These are phyloP conservation scores for Diphasiastrum complanatum DNA, from an alignment of 83 land plant genomes.

Conservation along the genomic window DNA sequence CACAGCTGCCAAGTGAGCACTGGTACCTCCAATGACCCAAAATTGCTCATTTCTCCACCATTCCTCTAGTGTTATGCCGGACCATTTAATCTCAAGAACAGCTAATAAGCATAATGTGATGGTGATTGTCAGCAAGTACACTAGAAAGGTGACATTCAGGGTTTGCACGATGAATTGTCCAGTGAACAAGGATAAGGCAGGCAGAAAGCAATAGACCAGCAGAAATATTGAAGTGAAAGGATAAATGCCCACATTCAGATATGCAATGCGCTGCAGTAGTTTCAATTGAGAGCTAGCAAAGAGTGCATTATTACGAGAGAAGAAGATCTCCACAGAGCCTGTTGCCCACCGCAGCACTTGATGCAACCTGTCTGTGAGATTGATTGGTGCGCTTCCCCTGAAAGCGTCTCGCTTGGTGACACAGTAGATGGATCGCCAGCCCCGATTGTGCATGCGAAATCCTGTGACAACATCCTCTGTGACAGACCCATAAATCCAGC, in stretches of 20 bases:
- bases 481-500: conserved; percentile 88
- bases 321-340: conserved; percentile 80
- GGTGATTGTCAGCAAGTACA: conserved; percentile 46
- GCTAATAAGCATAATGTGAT: conserved; percentile 59
- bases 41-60: conserved; percentile 92
- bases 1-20: conserved; percentile 85
- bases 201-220: conserved; percentile 60
- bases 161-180: conserved; percentile 75
- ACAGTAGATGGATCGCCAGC: conserved; percentile 78
- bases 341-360: conserved; percentile 84
- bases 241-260: conserved; percentile 73
- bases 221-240: conserved; percentile 75
- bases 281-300: conserved; percentile 61
- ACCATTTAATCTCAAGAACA: conserved; percentile 64
- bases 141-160: conserved; percentile 44
- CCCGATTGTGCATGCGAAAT: conserved; percentile 72
- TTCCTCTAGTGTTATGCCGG: conserved; percentile 67
- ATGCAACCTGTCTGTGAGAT: conserved; percentile 67
- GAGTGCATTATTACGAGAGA: conserved; percentile 68
- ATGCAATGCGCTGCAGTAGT: conserved; percentile 63
- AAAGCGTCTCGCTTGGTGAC: conserved; percentile 79
- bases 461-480: conserved; percentile 87
- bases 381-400: conserved; percentile 75
- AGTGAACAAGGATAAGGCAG: conserved; percentile 61
- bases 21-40: conserved; percentile 92